Evolutionary conservation across 2,329 filamentous ascomycete genomes (phyloP), one percentile per base, ranked within the genome.

Genomic region (Clonostachys rhizophaga): DNA sequence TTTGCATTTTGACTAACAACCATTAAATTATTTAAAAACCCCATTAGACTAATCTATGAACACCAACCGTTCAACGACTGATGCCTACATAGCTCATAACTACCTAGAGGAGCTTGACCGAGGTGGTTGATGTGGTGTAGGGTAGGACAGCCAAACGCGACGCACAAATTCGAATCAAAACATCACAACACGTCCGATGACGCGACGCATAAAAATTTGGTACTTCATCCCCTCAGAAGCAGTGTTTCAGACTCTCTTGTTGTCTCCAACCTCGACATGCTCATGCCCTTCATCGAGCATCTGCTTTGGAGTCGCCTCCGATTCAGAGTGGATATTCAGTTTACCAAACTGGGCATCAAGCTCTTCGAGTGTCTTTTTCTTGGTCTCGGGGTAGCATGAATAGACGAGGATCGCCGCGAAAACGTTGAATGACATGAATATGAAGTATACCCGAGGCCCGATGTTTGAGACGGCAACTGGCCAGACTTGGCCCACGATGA

Each of bases 311-410:
- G 54, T 55, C 6, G 54, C 55, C 47, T 57, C 54, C 6, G 30
- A 40, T 43, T 55, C 54, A 5, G 54, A 50, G 46, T 55, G 52
- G 10, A 58, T 45, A 42, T 57, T 57, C 35, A 55, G 50, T 48
- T 52, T 55, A 39, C 55, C 55, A 48, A 58, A 58, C 46, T 58
- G 55, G 45, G 55, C 52, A 46, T 58, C 55, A 13, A 58, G 52
- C 64, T 89, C 85, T 64, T 89, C 86, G 0, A 89, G 75, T 4
- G 67, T 74, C 64, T 76, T 77, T 61, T 84, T 79, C 71, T 87
- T 87, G 4, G 84, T 88, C 70, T 88, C 84, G 0, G 83, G 84
- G 48, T 55, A 58, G 46, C 47, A 53, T 2, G 48, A 18, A 43
- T 56, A 58, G 6, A 58, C 54, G 10, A 56, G 50, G 11, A 56